phyloP scores from a whole-genome alignment of 2,329 filamentous ascomycete species.

The Aspergillus transmontanensis region DNA sequence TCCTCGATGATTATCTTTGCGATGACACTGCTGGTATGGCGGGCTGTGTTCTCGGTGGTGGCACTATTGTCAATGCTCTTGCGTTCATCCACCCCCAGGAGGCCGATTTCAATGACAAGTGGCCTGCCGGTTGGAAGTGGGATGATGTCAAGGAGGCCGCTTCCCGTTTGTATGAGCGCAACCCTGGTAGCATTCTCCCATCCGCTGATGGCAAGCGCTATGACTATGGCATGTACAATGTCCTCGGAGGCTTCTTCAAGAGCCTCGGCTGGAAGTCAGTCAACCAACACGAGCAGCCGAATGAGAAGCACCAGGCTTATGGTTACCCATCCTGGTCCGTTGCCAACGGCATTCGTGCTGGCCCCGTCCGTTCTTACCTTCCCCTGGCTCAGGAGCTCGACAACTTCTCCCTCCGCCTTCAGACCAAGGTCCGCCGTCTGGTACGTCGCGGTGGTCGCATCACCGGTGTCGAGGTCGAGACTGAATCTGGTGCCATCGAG shows the following conservation, averaged over 20 bases:
- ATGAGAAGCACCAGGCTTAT: conserved; percentile 67
- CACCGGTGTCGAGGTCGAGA: conserved; percentile 52
- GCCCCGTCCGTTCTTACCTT: conserved; percentile 72
- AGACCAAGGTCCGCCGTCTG: conserved; percentile 69
- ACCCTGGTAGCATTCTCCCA: conserved; percentile 68
- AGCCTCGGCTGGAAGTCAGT: conserved; percentile 65
- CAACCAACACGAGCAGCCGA: conserved; percentile 60
- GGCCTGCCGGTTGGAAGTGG: conserved; percentile 71
- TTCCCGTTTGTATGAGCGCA: conserved; percentile 66
- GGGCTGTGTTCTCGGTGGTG: conserved; percentile 23
- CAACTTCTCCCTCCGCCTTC: conserved; percentile 69
- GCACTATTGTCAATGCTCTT: conserved; percentile 23
- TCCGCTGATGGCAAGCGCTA: conserved; percentile 69
- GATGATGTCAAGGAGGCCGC: conserved; percentile 63
- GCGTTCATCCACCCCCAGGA: conserved; percentile 49
- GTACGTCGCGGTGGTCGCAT: conserved; percentile 63
- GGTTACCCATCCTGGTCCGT: conserved; percentile 70
- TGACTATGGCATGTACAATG: conserved; percentile 66
- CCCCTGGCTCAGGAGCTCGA: conserved; percentile 59
- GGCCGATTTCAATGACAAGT: conserved; percentile 71
- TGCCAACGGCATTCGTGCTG: conserved; percentile 65
- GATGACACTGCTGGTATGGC: conserved; percentile 22
- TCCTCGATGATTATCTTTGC: conserved; percentile 23
- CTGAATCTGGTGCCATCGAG: conserved; percentile 50
- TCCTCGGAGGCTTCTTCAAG: conserved; percentile 62